Conservation (phyloP, 2,329 filamentous ascomycete species). For the Aspergillus sp. region DNA sequence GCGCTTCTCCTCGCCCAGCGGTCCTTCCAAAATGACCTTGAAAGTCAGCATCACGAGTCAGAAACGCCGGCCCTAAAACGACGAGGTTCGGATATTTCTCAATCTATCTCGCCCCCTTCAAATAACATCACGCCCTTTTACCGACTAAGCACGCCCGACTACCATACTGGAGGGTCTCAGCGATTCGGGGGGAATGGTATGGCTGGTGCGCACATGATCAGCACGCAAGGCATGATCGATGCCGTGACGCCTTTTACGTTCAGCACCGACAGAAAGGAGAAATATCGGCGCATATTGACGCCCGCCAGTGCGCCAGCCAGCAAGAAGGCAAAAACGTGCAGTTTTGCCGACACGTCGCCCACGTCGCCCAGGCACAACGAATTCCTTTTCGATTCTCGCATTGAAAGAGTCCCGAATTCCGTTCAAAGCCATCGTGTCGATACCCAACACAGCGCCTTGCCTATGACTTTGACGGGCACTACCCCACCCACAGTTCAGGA, state of each 20-base stretch:
- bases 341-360: slow-evolving; percentile 12
- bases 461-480: slow-evolving; percentile 34
- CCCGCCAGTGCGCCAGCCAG: slow-evolving; percentile 4
- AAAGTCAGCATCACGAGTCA: slow-evolving; percentile 25
- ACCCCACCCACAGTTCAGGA: slow-evolving; percentile 35
- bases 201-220: slow-evolving; percentile 28
- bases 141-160: slow-evolving; percentile 18
- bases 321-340: slow-evolving; percentile 23
- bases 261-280: slow-evolving; percentile 33
- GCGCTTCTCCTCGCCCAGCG: slow-evolving; percentile 39
- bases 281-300: slow-evolving; percentile 4
- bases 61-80: slow-evolving; percentile 13
- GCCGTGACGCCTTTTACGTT: slow-evolving; percentile 40
- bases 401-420: slow-evolving; percentile 11
- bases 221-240: slow-evolving; percentile 43
- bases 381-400: neutral
- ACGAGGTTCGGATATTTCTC: slow-evolving; percentile 12
- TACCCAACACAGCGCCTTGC: slow-evolving; percentile 21
- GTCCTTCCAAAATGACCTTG: slow-evolving; percentile 40
- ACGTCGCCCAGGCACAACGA: neutral
- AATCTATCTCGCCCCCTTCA: slow-evolving; percentile 11
- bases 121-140: slow-evolving; percentile 33
- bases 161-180: neutral
- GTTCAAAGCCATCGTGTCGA: slow-evolving; percentile 1
- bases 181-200: slow-evolving; percentile 8